Percentiles rank a stretch among this genome's conserved stretches.
phyloP scores from a whole-genome alignment of 495 filamentous ascomycete genomes.

The Neurospora cerealis region DNA sequence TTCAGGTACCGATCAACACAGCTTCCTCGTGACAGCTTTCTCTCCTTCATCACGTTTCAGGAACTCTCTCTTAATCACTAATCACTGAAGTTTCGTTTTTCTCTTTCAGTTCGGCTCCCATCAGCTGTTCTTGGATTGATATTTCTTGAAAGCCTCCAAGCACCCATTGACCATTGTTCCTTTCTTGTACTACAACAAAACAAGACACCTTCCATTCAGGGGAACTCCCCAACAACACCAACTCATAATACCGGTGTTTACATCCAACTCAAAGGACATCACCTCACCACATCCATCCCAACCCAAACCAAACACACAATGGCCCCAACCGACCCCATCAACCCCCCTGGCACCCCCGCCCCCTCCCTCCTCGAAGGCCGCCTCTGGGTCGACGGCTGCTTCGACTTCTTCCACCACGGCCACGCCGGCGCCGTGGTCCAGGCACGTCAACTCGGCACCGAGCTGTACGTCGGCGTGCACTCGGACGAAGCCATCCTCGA shows the following conservation, averaged over 20 bases:
- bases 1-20: neutral
- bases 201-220: neutral
- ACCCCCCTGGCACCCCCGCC: slow-evolving; percentile 28
- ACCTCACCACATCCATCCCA: neutral
- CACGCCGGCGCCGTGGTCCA: slow-evolving; percentile 97
- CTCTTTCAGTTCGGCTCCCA: neutral
- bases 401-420: slow-evolving; percentile 97
- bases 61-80: neutral
- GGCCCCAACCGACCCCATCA: slow-evolving; percentile 9
- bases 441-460: slow-evolving; percentile 57
- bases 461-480: slow-evolving; percentile 86
- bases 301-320: slow-evolving; percentile 3
- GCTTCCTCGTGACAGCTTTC: neutral
- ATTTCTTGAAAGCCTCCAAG: neutral
- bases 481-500: slow-evolving; percentile 89
- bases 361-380: slow-evolving; percentile 52
- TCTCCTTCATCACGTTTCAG: neutral
- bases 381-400: slow-evolving; percentile 97
- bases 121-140: neutral
- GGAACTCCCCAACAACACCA: neutral
- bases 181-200: neutral
- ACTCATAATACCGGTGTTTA: neutral
- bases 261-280: neutral
- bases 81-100: neutral
- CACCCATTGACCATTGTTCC: neutral